phyloP scores from a whole-genome alignment of 805 yeast genomes.

The Barnettozyma botsteinii region DNA sequence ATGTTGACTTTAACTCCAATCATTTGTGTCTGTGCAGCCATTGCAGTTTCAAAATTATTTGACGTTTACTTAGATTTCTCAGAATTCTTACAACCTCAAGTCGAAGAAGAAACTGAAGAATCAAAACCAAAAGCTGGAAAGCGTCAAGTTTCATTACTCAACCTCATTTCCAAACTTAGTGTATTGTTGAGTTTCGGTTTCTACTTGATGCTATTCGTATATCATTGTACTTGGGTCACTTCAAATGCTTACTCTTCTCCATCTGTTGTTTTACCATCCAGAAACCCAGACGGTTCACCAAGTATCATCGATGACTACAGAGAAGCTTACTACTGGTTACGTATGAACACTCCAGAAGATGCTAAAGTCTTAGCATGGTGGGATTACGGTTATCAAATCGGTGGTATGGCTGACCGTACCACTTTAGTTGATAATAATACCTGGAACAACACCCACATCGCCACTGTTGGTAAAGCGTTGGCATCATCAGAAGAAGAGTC shows the following conservation, averaged over 20 bases:
- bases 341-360: constrained; percentile 96
- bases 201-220: constrained; percentile 76
- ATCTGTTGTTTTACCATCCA: constrained; percentile 87
- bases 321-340: constrained; percentile 97
- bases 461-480: constrained; percentile 98
- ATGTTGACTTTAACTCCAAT: constrained; percentile 96
- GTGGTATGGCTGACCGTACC: constrained; percentile 99
- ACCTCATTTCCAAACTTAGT: constrained; percentile 46
- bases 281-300: constrained; percentile 78
- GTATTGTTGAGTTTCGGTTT: constrained; percentile 65
- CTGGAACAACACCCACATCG: constrained; percentile 99
- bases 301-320: constrained; percentile 91
- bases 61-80: constrained; percentile 74
- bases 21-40: constrained; percentile 88
- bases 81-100: constrained; percentile 18
- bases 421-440: constrained; percentile 98
- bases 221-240: constrained; percentile 97
- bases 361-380: constrained; percentile 98
- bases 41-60: constrained; percentile 78
- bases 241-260: constrained; percentile 95
- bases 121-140: constrained; percentile 9
- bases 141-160: constrained; percentile 11
- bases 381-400: constrained; percentile 99
- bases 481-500: constrained; percentile 82
- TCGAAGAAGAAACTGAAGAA: background rate